Percentiles rank a stretch among this genome's conserved stretches.
phyloP scores from a whole-genome alignment of 2,329 filamentous ascomycete species.

The Alternaria sp. region DNA sequence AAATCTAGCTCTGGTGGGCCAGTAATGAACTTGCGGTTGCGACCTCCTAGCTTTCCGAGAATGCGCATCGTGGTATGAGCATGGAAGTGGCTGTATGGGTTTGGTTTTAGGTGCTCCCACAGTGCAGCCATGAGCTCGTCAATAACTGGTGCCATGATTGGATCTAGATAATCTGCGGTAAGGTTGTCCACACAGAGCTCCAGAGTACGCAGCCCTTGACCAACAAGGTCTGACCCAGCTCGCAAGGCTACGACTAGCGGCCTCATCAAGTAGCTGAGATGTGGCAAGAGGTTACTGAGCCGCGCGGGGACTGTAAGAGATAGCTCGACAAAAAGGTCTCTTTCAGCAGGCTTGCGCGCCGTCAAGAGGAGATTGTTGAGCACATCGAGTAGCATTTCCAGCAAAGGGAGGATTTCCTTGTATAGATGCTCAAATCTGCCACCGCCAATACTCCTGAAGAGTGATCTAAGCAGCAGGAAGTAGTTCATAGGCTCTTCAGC shows the following conservation, averaged over 20 bases:
- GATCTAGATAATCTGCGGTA: conserved; percentile 96
- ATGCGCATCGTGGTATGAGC: conserved; percentile 98
- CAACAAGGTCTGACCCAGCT: conserved; percentile 90
- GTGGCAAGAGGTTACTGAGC: conserved; percentile 91
- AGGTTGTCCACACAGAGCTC: conserved; percentile 98
- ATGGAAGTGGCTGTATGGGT: conserved; percentile 96
- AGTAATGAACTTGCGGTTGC: conserved; percentile 95
- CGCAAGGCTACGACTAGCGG: conserved; percentile 94
- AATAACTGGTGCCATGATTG: conserved; percentile 98
- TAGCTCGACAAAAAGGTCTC: conserved; percentile 95
- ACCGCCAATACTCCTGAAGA: conserved; percentile 96
- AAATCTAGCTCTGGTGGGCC: conserved; percentile 85
- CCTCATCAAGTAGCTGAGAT: conserved; percentile 96
- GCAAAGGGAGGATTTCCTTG: conserved; percentile 92
- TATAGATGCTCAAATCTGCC: conserved; percentile 98
- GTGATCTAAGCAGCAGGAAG: conserved; percentile 87
- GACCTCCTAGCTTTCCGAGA: conserved; percentile 91
- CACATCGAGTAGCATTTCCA: conserved; percentile 97
- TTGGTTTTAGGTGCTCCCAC: conserved; percentile 92
- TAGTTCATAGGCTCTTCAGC: conserved; percentile 99
- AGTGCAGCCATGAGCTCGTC: conserved; percentile 98
- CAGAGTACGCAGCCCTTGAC: conserved; percentile 89
- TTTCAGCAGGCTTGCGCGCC: conserved; percentile 86
- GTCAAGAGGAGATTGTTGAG: conserved; percentile 93
- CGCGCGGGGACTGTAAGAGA: conserved; percentile 95